A percentile compares a stretch with the other conserved stretches of the same genome.
Evolutionary conservation across 257 asterid genomes (phyloP).

Genomic region (Eucommia ulmoides): DNA sequence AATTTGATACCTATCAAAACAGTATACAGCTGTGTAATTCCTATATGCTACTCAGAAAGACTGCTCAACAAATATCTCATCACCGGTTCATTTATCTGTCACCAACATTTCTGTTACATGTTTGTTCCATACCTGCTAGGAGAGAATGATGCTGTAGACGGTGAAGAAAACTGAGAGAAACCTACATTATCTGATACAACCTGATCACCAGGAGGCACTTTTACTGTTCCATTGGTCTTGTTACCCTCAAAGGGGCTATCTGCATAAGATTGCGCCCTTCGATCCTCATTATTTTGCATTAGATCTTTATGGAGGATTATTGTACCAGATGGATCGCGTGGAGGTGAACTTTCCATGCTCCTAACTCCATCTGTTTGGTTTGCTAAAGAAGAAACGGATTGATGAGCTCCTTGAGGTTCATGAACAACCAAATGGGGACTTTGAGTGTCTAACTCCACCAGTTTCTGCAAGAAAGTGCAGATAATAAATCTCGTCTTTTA

Average conservation of each 20-base stretch:
- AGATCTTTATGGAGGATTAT: slow-evolving; percentile 21
- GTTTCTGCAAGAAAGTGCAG: slow-evolving; percentile 40
- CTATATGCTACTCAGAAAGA: slow-evolving; percentile 3
- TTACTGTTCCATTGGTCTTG: slow-evolving; percentile 15
- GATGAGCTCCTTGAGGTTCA: slow-evolving; percentile 26
- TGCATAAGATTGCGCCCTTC: slow-evolving; percentile 14
- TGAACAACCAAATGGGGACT: slow-evolving; percentile 26
- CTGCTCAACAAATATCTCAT: slow-evolving; percentile 1
- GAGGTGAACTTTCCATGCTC: slow-evolving; percentile 32
- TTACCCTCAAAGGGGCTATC: slow-evolving; percentile 11
- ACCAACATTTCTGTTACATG: too few relatives aligned
- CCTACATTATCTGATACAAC: slow-evolving; percentile 32
- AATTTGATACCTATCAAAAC: slow-evolving; percentile 39
- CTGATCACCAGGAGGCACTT: slow-evolving; percentile 38
- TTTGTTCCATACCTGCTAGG: slow-evolving; percentile 76
- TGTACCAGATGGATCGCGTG: slow-evolving; percentile 23
- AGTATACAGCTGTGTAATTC: slow-evolving; percentile 7
- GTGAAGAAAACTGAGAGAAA: slow-evolving; percentile 39
- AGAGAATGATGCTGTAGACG: slow-evolving; percentile 34
- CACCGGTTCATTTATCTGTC: slow-evolving; percentile 3
- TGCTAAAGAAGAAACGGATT: slow-evolving; percentile 24
- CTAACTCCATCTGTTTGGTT: slow-evolving; percentile 32
- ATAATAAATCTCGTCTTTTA: neutral
- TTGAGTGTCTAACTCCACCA: slow-evolving; percentile 37
- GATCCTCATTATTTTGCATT: slow-evolving; percentile 26